Percentiles rank a stretch among this genome's conserved stretches.
phyloP scores from a whole-genome alignment of 2,329 filamentous ascomycete species.

The Clonostachys rhizophaga region DNA sequence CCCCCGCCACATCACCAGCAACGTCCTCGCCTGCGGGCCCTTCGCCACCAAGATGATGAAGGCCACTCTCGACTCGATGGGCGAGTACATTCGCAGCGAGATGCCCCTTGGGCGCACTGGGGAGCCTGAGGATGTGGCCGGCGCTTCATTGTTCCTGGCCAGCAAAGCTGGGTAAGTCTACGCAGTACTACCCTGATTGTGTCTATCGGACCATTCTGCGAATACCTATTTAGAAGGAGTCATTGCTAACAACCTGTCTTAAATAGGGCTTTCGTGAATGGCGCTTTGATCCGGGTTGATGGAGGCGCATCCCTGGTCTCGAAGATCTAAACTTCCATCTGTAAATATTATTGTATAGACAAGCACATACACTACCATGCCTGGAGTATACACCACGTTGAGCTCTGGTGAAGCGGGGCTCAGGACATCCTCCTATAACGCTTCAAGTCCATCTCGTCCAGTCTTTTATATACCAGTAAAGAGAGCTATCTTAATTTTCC shows the following conservation, averaged over 20 bases:
- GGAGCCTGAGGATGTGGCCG: conserved; percentile 63
- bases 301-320: conserved; percentile 44
- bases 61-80: conserved; percentile 49
- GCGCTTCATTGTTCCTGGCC: conserved; percentile 65
- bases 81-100: conserved; percentile 47
- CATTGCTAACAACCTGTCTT: conserved; percentile 1
- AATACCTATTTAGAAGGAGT: neutral
- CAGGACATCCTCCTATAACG: too few relatives aligned
- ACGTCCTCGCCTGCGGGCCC: conserved; percentile 68
- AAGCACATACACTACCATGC: too few relatives aligned
- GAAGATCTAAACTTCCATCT: conserved; percentile 30
- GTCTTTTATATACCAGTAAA: too few relatives aligned
- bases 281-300: conserved; percentile 59
- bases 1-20: conserved; percentile 55
- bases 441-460: too few relatives aligned
- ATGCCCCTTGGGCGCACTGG: conserved; percentile 67
- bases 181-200: neutral
- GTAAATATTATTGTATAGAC: too few relatives aligned
- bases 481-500: too few relatives aligned
- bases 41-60: conserved; percentile 68
- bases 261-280: conserved; percentile 33
- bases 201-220: neutral
- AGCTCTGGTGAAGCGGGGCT: too few relatives aligned
- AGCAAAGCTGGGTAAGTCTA: conserved; percentile 56
- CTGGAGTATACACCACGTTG: too few relatives aligned